These are phyloP conservation scores for Filosporella fistucella DNA, from an alignment of 495 filamentous ascomycete genomes.

Conservation along the genomic window DNA sequence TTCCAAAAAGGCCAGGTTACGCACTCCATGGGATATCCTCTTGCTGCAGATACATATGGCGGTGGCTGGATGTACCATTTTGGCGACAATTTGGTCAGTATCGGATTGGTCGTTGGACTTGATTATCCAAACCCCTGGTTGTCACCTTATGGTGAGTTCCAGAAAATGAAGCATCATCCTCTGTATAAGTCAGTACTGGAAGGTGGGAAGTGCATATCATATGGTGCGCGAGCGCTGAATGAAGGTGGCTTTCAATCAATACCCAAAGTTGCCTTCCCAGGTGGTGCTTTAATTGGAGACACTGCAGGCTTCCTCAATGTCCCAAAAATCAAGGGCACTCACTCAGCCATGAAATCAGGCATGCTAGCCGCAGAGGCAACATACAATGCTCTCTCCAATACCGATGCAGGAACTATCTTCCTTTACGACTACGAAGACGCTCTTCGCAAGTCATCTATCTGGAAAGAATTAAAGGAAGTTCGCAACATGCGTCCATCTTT, in stretches of 20 bases:
- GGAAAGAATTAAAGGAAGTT: constrained; percentile 91
- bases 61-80: constrained; percentile 99
- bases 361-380: constrained; percentile 94
- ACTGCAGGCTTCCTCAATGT: constrained; percentile 97
- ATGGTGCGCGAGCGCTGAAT: constrained; percentile 87
- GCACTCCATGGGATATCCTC: constrained; percentile 92
- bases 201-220: constrained; percentile 96
- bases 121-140: constrained; percentile 98
- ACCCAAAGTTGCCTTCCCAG: constrained; percentile 92
- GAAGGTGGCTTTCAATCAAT: constrained; percentile 98
- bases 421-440: constrained; percentile 91
- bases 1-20: constrained; percentile 80
- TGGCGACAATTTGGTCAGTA: constrained; percentile 91
- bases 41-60: constrained; percentile 87
- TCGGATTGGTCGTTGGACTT: constrained; percentile 89
- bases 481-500: constrained; percentile 98
- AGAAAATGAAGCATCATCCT: constrained; percentile 98
- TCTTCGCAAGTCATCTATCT: constrained; percentile 82
- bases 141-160: constrained; percentile 92
- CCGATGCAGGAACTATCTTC: constrained; percentile 68
- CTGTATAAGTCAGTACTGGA: constrained; percentile 76
- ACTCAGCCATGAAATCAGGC: constrained; percentile 95
- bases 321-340: constrained; percentile 97
- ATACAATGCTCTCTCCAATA: constrained; percentile 64
- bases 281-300: constrained; percentile 93